phyloP scores from a whole-genome alignment of 257 asterid species.

The Solanum sejunctum region DNA sequence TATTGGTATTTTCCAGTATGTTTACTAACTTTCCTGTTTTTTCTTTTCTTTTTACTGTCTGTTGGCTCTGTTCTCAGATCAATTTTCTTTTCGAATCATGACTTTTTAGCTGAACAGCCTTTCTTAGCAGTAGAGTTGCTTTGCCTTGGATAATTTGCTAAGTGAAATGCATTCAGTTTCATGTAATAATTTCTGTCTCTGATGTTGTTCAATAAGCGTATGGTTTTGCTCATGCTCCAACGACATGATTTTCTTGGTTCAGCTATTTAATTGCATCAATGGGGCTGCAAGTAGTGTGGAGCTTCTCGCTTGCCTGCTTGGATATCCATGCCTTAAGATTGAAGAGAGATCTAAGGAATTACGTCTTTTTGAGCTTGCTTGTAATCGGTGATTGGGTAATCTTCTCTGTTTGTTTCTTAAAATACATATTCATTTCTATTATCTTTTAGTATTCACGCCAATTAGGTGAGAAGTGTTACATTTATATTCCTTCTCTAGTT shows the following conservation, averaged over 20 bases:
- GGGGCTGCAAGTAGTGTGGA: slow-evolving; percentile 94
- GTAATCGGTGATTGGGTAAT: slow-evolving; percentile 93
- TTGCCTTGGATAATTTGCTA: neutral
- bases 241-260: slow-evolving; percentile 7
- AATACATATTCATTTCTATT: neutral
- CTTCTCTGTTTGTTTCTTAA: neutral
- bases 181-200: neutral
- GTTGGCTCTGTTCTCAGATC: neutral
- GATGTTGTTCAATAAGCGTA: neutral
- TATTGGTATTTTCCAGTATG: neutral
- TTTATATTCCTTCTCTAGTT: neutral
- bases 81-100: neutral
- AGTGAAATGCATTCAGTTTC: neutral
- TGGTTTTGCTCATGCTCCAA: neutral
- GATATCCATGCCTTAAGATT: slow-evolving; percentile 79
- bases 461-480: neutral
- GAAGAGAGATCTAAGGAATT: slow-evolving; percentile 59
- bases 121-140: neutral
- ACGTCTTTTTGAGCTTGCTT: slow-evolving; percentile 57
- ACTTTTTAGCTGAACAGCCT: neutral
- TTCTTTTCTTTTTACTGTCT: neutral
- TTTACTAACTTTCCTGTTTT: neutral
- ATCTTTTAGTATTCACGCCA: neutral
- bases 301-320: slow-evolving; percentile 77
- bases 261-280: slow-evolving; percentile 90